A percentile compares a stretch with the other conserved stretches of the same genome.
Conservation (phyloP, 306 rosid genomes). For the Carpinus fangiana region DNA sequence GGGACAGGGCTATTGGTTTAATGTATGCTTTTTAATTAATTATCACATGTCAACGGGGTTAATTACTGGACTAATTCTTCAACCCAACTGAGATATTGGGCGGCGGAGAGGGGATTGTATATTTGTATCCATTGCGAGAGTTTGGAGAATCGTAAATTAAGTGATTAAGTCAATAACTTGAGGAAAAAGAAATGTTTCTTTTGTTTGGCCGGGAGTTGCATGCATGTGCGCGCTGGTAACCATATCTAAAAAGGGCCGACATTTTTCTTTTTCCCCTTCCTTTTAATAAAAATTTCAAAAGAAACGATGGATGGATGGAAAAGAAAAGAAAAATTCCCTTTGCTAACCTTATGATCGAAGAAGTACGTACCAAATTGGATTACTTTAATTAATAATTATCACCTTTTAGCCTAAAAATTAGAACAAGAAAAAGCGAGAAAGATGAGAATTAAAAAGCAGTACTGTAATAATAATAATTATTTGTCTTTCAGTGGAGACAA, state of each 20-base stretch:
- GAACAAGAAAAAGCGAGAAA: conserved; percentile 8
- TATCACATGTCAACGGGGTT: conserved; percentile 42
- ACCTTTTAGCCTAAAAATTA: conserved; percentile 2
- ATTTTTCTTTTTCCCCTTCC: neutral
- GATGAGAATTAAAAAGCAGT: neutral
- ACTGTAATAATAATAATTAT: conserved; percentile 8
- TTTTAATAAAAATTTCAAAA: neutral
- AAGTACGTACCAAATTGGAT: neutral
- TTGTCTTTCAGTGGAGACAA: conserved; percentile 39
- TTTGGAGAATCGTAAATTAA: conserved; percentile 32
- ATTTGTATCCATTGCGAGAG: conserved; percentile 21
- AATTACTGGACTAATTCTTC: conserved; percentile 45
- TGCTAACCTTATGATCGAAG: neutral
- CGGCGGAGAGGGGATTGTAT: conserved; percentile 31
- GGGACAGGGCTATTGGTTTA: no score
- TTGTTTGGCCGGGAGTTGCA: neutral
- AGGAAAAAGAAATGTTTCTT: neutral
- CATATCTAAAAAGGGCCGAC: neutral
- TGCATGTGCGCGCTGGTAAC: neutral
- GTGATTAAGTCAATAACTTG: conserved; percentile 5
- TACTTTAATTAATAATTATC: neutral
- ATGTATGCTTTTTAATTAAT: no score
- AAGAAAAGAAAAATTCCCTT: conserved; percentile 3
- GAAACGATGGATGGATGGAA: neutral
- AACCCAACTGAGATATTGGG: conserved; percentile 41